Evolutionary conservation across 352 stramenopile genomes (phyloP), one percentile per base, ranked within the genome.

Genomic region (Phytophthora ramorum): DNA sequence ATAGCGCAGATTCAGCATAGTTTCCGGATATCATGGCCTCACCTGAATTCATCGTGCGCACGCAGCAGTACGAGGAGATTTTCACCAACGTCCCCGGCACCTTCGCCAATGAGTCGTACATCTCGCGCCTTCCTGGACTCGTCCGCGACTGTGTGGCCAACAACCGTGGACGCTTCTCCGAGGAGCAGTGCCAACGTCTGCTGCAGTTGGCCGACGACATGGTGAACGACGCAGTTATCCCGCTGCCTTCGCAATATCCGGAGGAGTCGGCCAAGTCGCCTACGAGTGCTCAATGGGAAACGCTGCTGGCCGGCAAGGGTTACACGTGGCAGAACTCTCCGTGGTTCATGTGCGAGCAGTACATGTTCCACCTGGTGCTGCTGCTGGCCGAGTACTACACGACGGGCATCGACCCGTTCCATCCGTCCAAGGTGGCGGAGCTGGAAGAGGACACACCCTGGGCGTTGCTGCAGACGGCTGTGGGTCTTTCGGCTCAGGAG

Each of bases 341-440:
- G 28, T 93, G 85, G 83, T 93, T 93, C 69, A 41, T 91, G 37
- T 74, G 78, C 10, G 85, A 93, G 56, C 80, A 87, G 47, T 93
- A 93, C 72, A 76, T 91, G 65, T 91, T 91, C 63, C 82, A 90
- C 60, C 67, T 87, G 26, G 67, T 93, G 17, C 60, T 91, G 22
- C 47, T 91, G 22, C 56, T 93, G 47, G 63, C 81, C 7, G 81
- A 85, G 57, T 92, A 85, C 56, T 90, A 87, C 59, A 77, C 78
- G 12, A 78, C 79, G 17, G 68, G 72, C 10, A 61, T 90, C 10
- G 85, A 93, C 43, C 85, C 85, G 14, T 93, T 91, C 69, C 78
- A 88, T 47, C 73, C 78, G 47, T 72, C 70, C 2, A 93, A 93
- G 47, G 67, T 83, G 30, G 64, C 66, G 1, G 83, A 93, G 45